Base-by-base conservation (phyloP, 345 rosid genomes). In the Laguncularia racemosa region DNA sequence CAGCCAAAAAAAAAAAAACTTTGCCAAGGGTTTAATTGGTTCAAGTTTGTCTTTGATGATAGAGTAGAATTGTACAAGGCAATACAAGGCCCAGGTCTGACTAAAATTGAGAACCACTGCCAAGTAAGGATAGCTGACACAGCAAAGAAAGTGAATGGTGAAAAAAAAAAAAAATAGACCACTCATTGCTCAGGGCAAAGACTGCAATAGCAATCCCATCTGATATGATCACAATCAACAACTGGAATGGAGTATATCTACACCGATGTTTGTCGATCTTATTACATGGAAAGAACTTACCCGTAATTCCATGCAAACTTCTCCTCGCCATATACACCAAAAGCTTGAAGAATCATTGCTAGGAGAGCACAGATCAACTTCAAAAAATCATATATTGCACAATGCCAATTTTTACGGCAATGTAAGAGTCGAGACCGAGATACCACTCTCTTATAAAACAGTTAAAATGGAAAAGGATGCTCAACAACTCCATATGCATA, bases 321-420 rank as follows among this genome's bases (percentile, higher is more conserved):
- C 49, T 97, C 99, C 81, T 93, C 99, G 66, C 96, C 99, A 61
- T 93, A 93, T 50, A 93, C 96, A 57, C 97, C 97, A 78, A 84
- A 89, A 20, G 90, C 72, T 75, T 89, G 78, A 65, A 93, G 84
- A 76, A 89, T 75, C 96, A 93, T 93, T 53, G 99, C 99, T 45
- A 89, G 65, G 23, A 93, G 62, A 28, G 99, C 99, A 68, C 97
- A 93, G 43, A 93, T 84, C 90, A 93, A 26, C 78, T 93, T 93
- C 64, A n/a, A n/a, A 93, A 52, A 61, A 93, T 85, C 97, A 93
- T 93, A 81, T 93, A 93, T 68, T 93, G 99, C 66, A 93, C 99
- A 21, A 93, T 93, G 78, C 99, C 99, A 64, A 93, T 78, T 83
- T 93, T 93, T 59, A 93, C 97, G 64, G 97, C 85, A 58, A 87